A percentile compares a stretch with the other conserved stretches of the same genome.
These are phyloP conservation scores for Phytopythium delawarense DNA, from an alignment of 352 stramenopile genomes.

Conservation along the genomic window DNA sequence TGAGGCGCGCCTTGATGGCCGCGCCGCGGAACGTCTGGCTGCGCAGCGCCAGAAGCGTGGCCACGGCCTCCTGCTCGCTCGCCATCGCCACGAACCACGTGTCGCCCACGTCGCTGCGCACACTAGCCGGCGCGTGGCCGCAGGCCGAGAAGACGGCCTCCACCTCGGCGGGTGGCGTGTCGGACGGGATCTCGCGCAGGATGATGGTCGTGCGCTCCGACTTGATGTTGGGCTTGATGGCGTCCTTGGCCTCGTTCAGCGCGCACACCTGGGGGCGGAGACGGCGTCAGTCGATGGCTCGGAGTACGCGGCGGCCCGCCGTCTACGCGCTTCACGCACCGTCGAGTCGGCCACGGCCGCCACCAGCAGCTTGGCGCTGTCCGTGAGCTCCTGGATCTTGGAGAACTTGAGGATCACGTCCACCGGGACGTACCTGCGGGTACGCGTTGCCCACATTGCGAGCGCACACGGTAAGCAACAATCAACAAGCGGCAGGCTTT, in stretches of 20 bases:
- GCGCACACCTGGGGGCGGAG: constrained; percentile 40
- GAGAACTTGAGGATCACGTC: constrained; percentile 79
- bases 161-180: constrained; percentile 79
- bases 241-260: constrained; percentile 74
- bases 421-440: constrained; percentile 73
- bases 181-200: constrained; percentile 88
- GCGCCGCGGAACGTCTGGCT: constrained; percentile 89
- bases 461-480: background rate
- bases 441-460: background rate
- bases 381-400: constrained; percentile 85
- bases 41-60: constrained; percentile 80
- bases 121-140: constrained; percentile 55
- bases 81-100: constrained; percentile 92
- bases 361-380: constrained; percentile 52
- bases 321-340: constrained; percentile 18
- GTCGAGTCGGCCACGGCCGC: constrained; percentile 71
- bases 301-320: constrained; percentile 8
- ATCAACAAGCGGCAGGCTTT: no score
- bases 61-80: constrained; percentile 84
- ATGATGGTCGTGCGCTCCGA: constrained; percentile 93
- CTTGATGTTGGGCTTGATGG: constrained; percentile 92
- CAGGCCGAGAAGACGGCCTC: constrained; percentile 84
- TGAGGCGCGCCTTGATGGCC: constrained; percentile 89
- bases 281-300: background rate
- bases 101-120: constrained; percentile 91